These are phyloP conservation scores for Cercospora sp. DNA, from an alignment of 2,329 filamentous ascomycete species.

Conservation along the genomic window DNA sequence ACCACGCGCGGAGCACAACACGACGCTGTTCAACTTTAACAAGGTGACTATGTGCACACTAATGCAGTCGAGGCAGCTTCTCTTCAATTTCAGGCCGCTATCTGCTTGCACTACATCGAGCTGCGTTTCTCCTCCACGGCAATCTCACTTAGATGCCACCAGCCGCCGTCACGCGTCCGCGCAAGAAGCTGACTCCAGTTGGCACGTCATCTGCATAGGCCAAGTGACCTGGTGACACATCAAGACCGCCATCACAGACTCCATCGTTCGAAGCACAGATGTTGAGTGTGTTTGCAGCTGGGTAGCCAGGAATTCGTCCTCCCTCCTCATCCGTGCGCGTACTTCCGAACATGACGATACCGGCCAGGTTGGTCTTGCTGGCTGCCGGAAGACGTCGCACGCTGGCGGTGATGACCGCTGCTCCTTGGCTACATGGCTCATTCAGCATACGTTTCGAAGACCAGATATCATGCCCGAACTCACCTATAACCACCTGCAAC, in stretches of 20 bases:
- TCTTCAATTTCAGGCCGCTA: neutral
- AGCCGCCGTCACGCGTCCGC: neutral
- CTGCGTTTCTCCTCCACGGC: neutral
- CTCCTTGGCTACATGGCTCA: constrained; percentile 37
- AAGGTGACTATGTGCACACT: neutral
- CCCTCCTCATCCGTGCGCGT: constrained; percentile 41
- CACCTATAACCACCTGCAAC: constrained; percentile 31
- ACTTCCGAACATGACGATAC: constrained; percentile 43
- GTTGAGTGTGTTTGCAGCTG: constrained; percentile 30
- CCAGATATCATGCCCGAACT: neutral
- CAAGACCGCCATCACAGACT: constrained; percentile 5
- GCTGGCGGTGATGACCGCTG: constrained; percentile 41
- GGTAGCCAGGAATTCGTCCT: constrained; percentile 40
- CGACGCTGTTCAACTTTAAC: neutral
- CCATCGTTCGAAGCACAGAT: constrained; percentile 11
- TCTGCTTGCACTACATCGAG: neutral
- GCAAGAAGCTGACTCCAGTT: constrained; percentile 4
- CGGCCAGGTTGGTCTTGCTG: constrained; percentile 37
- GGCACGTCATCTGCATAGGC: neutral
- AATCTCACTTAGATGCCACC: neutral
- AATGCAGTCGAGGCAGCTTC: neutral
- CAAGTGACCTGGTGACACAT: constrained; percentile 3
- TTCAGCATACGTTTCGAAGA: neutral
- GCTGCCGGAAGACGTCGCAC: constrained; percentile 33
- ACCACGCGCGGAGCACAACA: neutral